Base-by-base conservation (phyloP, 2,329 filamentous ascomycete genomes). In the Penicillium janthinellum region DNA sequence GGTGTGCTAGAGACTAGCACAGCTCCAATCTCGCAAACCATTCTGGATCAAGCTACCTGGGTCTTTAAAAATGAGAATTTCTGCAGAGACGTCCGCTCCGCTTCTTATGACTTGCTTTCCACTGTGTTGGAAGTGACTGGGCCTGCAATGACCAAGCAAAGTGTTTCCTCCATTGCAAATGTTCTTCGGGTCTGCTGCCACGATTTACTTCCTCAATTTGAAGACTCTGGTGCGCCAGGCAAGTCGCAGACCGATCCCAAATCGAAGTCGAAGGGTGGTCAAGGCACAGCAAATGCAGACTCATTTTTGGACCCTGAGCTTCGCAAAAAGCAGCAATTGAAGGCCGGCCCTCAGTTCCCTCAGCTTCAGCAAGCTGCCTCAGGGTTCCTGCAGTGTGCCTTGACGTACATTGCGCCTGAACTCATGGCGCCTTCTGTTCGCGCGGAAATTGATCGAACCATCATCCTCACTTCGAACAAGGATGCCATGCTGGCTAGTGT, bases 401-500 rank as follows among this genome's bases (percentile, higher is more conserved):
- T 96, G 20, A 82, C 83, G 17, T 81, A 82, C 58, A 76, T 95
- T 3, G 87, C 89, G 1, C 85, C 89, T 57, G 81, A 86, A 52
- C 82, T 86, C 70, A 77, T 96, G 39, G 84, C 89, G n/a, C 85
- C 88, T 8, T 85, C 89, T 1, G 72, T 91, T 20, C 88, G 94
- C 54, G 85, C 88, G 11, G 86, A 91, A 51, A 82, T 96, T 63
- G 92, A 97, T 70, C 89, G 90, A 64, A 91, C 90, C 2, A 90
- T 91, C 20, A 89, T 96, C 57, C 78, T 96, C 22, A 84, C 82
- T 5, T 82, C 83, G 60, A 83, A 88, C 73, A 88, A 87, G 70
- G 81, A 88, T 35, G 89, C 90, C 44, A 90, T 97, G 84, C 71
- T 95, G 11, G 87, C 92, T 5, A 94, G 91, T 73, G 87, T 96